Conservation (phyloP, 805 yeast genomes). For the Candida boidinii region DNA sequence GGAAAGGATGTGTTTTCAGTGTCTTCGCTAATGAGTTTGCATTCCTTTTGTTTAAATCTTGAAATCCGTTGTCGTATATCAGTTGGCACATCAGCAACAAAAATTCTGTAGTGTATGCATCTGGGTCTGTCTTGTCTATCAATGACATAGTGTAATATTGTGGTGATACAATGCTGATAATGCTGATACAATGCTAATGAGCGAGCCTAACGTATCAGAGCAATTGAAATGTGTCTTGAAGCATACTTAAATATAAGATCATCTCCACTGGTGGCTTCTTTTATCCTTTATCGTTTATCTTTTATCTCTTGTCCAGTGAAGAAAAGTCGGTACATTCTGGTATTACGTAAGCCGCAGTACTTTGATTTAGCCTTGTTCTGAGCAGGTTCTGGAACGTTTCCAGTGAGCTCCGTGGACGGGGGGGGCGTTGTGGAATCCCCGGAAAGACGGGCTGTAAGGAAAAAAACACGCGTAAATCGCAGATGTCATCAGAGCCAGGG, state of each 20-base stretch:
- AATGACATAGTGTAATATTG: conserved; percentile 1
- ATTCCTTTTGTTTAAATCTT: conserved; percentile 6
- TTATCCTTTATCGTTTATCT: too few species aligned
- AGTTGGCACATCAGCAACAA: conserved; percentile 22
- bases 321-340: too few species aligned
- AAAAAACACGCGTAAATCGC: too few species aligned
- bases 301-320: too few species aligned
- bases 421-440: too few species aligned
- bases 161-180: conserved; percentile 1
- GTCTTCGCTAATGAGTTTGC: conserved; percentile 6
- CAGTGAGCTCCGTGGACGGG: too few species aligned
- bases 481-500: too few species aligned
- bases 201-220: not conserved
- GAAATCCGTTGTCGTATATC: conserved; percentile 14
- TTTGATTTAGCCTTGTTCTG: too few species aligned
- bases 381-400: too few species aligned
- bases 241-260: not conserved
- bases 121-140: conserved; percentile 11
- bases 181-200: conserved; percentile 1
- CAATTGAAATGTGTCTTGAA: not conserved
- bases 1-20: conserved; percentile 17
- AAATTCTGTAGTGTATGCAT: conserved; percentile 19
- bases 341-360: too few species aligned
- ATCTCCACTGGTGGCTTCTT: not conserved
- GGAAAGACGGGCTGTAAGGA: too few species aligned